Conservation (phyloP, 768 basidiomycete genomes). For the Obba rivulosa region DNA sequence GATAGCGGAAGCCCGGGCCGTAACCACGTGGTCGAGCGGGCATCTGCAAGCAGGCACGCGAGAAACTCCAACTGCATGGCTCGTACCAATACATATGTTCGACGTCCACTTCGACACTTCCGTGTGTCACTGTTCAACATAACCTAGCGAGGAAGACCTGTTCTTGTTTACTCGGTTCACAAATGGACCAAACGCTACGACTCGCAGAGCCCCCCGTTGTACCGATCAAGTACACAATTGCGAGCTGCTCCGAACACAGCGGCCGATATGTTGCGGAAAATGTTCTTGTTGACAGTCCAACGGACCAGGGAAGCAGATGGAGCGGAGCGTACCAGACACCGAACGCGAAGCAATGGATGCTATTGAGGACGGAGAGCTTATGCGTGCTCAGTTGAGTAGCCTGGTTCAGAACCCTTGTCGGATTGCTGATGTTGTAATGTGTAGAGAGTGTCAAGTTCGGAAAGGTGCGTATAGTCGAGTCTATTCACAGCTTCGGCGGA, state of each 20-base stretch:
- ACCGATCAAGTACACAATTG: constrained; percentile 46
- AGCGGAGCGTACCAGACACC: constrained; percentile 58
- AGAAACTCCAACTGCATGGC: too few relatives aligned
- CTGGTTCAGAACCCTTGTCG: neutral
- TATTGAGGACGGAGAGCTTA: constrained; percentile 55
- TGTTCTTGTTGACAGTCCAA: constrained; percentile 57
- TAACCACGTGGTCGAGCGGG: too few relatives aligned
- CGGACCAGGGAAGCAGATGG: constrained; percentile 69
- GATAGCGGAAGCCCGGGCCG: too few relatives aligned
- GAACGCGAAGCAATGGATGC: constrained; percentile 63
- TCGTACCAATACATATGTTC: too few relatives aligned
- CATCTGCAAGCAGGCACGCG: too few relatives aligned
- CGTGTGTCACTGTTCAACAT: too few relatives aligned
- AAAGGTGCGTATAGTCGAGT: constrained; percentile 43
- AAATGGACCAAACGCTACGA: too few relatives aligned
- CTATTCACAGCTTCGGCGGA: neutral
- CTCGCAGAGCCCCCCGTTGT: constrained; percentile 7
- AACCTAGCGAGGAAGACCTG: too few relatives aligned
- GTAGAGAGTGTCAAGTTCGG: constrained; percentile 74
- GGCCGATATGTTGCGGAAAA: constrained; percentile 65
- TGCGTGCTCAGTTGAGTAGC: constrained; percentile 60
- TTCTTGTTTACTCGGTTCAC: too few relatives aligned
- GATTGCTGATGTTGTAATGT: constrained; percentile 1
- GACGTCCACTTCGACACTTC: too few relatives aligned
- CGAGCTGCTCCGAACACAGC: constrained; percentile 64